Percentiles rank a stretch among this genome's conserved stretches.
phyloP scores from a whole-genome alignment of 805 yeast species.

The Ogataea populi-albae region DNA sequence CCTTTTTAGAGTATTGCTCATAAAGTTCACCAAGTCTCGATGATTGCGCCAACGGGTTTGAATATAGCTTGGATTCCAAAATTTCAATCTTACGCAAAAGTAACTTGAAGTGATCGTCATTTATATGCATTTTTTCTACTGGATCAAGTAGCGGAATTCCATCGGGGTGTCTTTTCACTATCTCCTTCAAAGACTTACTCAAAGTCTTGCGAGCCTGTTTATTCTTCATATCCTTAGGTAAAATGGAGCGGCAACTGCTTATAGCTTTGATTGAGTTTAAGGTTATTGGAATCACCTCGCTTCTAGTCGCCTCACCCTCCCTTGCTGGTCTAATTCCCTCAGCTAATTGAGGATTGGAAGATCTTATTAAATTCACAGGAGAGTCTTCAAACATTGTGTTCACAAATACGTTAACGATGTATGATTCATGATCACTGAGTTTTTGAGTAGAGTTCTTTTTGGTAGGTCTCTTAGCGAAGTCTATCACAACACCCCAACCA shows the following conservation, averaged over 20 bases:
- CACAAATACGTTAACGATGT: conserved; percentile 81
- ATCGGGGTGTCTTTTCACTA: conserved; percentile 78
- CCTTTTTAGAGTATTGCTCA: conserved; percentile 61
- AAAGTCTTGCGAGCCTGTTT: conserved; percentile 54
- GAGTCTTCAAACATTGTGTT: conserved; percentile 76
- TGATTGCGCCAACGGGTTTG: conserved; percentile 66
- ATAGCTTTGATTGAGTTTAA: conserved; percentile 70
- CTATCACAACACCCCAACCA: conserved; percentile 95
- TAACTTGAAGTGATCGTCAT: conserved; percentile 63
- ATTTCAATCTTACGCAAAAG: conserved; percentile 78
- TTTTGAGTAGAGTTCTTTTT: conserved; percentile 56
- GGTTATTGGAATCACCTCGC: conserved; percentile 83
- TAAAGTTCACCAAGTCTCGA: conserved; percentile 62
- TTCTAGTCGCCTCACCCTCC: conserved; percentile 65
- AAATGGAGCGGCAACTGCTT: conserved; percentile 74
- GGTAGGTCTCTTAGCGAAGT: conserved; percentile 60
- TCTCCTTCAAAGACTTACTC: conserved; percentile 75
- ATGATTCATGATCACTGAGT: conserved; percentile 84
- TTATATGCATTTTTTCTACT: conserved; percentile 83
- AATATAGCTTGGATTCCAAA: conserved; percentile 65
- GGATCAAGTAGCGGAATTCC: conserved; percentile 94
- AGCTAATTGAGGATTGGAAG: conserved; percentile 73
- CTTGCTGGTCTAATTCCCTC: conserved; percentile 85
- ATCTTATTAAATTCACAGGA: conserved; percentile 77
- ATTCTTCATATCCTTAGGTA: conserved; percentile 74